Evolutionary conservation across 2,329 filamentous ascomycete genomes (phyloP).

Genomic region (Plectosphaerella sp.): DNA sequence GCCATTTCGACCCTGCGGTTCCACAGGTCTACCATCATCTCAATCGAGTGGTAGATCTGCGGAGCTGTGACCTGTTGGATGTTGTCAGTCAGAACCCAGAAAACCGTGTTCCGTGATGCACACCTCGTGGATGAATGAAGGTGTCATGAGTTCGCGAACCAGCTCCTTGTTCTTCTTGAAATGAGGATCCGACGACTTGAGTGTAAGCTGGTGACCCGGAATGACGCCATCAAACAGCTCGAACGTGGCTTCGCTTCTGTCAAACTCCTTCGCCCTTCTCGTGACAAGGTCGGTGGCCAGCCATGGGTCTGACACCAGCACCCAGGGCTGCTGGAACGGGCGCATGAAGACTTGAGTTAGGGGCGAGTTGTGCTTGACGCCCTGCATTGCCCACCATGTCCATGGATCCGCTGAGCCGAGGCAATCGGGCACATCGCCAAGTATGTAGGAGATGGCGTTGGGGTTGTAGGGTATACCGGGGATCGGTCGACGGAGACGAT

Average conservation of each 20-base stretch:
- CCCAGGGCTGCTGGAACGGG: conserved; percentile 22
- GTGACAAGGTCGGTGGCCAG: conserved; percentile 26
- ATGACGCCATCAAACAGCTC: conserved; percentile 14
- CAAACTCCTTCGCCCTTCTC: conserved; percentile 25
- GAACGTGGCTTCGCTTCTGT: conserved; percentile 17
- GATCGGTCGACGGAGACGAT: conserved; percentile 18
- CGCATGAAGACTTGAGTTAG: conserved; percentile 27
- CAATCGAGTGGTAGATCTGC: conserved; percentile 24
- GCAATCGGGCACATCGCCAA: conserved; percentile 16
- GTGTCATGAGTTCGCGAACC: conserved; percentile 30
- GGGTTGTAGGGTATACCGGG: conserved; percentile 22
- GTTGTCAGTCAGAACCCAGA: background rate
- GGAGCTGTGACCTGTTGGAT: conserved; percentile 22
- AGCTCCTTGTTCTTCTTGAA: conserved; percentile 27
- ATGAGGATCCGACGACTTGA: conserved; percentile 23
- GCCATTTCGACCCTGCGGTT: conserved; percentile 21
- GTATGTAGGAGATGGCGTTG: conserved; percentile 9
- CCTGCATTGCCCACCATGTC: conserved; percentile 20
- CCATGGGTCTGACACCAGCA: conserved; percentile 26
- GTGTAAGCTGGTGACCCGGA: conserved; percentile 25
- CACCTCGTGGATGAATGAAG: conserved; percentile 23
- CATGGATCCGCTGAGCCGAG: background rate
- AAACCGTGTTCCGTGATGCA: background rate
- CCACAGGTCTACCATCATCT: conserved; percentile 28
- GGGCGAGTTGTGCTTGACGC: conserved; percentile 17